Base-by-base conservation (phyloP, 2,329 filamentous ascomycete species). In the Cadophora luteo-olivacea region DNA sequence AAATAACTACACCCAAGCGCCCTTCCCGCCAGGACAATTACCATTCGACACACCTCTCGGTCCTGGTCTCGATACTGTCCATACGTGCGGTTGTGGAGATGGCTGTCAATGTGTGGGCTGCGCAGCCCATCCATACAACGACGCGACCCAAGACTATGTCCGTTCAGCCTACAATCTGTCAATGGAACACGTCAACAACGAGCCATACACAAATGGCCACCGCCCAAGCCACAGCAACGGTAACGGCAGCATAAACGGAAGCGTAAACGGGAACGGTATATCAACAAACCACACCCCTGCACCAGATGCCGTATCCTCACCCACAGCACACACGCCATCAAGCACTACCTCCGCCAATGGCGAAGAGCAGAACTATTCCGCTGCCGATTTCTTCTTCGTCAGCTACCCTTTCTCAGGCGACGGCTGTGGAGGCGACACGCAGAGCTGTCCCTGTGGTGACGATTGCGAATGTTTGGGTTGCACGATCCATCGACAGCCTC, bases 91-190 rank as follows among this genome's bases (percentile, higher is more conserved):
- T 60, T 92, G 90, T 75, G 90, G 90, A 24, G 86, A 89, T 65
- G 81, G 81, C 33, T 92, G 90, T 72, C 84, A 89, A 72, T 92
- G 90, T 75, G 81, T 92, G 45, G 90, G 89, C 12, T 92, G 90
- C 75, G 84, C 88, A 5, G 87, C 86, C 2, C 89, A 92, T 76
- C 88, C 90, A 14, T 90, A 89, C 75, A 92, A 92, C 72, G 83
- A 87, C 8, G 86, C 88, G 25, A 91, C 86, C 62, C 84, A 82
- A 81, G 79, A 83, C 58, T 82, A 84, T 68, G 82, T 89, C 3
- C 81, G 84, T 63, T 85, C 84, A 7, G 84, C 84, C 75, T 72
- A 81, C 69, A 65, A 71, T 64, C 3, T 76, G 72, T 65, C 73
- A 25, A 68, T 68, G 8, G 75, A 74, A 24, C 67, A 67, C 25